phyloP scores from a whole-genome alignment of 768 basidiomycete species.

The Leucocoprinus sp. region DNA sequence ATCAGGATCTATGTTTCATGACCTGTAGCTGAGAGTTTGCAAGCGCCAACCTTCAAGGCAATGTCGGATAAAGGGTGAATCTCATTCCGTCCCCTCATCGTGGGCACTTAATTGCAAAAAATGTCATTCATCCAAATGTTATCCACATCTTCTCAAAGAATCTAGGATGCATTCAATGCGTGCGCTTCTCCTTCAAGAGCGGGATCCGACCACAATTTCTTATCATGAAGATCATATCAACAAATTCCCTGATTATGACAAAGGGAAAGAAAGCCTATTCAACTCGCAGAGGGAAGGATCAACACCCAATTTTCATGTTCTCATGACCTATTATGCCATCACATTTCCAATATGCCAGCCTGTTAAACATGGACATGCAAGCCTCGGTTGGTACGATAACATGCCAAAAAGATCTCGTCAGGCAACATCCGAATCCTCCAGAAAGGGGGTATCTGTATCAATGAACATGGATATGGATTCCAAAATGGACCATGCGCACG shows the following conservation, averaged over 20 bases:
- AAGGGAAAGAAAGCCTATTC: slow-evolving; percentile 12
- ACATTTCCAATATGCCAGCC: slow-evolving; percentile 43
- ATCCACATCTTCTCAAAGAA: slow-evolving; percentile 25
- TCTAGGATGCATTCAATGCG: slow-evolving; percentile 31
- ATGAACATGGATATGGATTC: neutral
- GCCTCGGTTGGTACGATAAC: slow-evolving; percentile 57
- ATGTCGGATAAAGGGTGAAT: neutral
- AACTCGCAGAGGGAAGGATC: slow-evolving; percentile 24
- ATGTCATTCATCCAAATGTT: slow-evolving; percentile 34
- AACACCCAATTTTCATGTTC: slow-evolving; percentile 22
- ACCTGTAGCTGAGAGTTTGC: neutral
- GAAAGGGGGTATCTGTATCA: neutral
- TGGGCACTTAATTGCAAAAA: slow-evolving; percentile 28
- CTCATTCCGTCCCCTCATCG: slow-evolving; percentile 1
- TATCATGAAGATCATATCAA: slow-evolving; percentile 22
- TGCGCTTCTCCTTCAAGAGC: slow-evolving; percentile 22
- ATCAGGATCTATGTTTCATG: neutral
- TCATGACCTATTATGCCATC: slow-evolving; percentile 39
- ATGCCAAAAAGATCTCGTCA: neutral
- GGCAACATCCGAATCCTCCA: neutral
- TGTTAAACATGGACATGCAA: slow-evolving; percentile 28
- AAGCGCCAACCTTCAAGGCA: slow-evolving; percentile 1
- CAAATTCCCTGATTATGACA: slow-evolving; percentile 13
- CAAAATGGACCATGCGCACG: neutral
- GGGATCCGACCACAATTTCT: slow-evolving; percentile 20